Percentiles rank a stretch among this genome's conserved stretches.
phyloP scores from a whole-genome alignment of 345 rosid species.

The Physaria fendleri region DNA sequence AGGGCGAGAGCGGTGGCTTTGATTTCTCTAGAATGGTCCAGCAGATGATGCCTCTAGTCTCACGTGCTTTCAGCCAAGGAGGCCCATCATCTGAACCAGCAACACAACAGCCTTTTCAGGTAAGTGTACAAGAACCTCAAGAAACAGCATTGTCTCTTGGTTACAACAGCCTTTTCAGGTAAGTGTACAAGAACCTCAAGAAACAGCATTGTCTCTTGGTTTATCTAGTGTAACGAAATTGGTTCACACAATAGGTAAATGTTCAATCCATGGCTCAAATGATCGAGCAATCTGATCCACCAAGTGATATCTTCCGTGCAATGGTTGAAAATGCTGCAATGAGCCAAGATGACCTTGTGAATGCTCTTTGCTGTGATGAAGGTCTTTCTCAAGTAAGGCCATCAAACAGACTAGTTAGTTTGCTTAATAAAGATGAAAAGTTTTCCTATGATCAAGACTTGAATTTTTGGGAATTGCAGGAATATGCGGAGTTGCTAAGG shows the following conservation, averaged over 20 bases:
- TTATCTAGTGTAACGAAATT: background rate
- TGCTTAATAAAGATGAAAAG: background rate
- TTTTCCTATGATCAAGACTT: background rate
- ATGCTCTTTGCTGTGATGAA: constrained; percentile 50
- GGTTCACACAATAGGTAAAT: constrained; percentile 37
- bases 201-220: background rate
- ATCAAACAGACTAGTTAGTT: background rate
- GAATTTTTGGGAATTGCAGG: constrained; percentile 37
- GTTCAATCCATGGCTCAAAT: constrained; percentile 44
- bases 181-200: background rate
- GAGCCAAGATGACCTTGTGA: constrained; percentile 38
- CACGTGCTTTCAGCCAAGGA: constrained; percentile 64
- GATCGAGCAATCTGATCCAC: constrained; percentile 46
- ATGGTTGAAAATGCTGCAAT: constrained; percentile 50
- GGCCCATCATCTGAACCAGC: constrained; percentile 16
- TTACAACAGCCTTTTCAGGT: too few species aligned
- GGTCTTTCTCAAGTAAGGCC: constrained; percentile 56
- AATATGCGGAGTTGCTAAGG: constrained; percentile 53
- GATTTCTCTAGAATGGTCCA: constrained; percentile 83
- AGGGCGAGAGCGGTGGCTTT: constrained; percentile 53
- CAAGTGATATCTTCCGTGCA: constrained; percentile 52
- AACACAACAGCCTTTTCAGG: constrained; percentile 45
- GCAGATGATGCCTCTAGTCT: constrained; percentile 94
- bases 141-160: too few species aligned
- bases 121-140: constrained; percentile 8